Evolutionary conservation across 495 filamentous ascomycete species (phyloP).

Genomic region (Lepidopterella palustris): DNA sequence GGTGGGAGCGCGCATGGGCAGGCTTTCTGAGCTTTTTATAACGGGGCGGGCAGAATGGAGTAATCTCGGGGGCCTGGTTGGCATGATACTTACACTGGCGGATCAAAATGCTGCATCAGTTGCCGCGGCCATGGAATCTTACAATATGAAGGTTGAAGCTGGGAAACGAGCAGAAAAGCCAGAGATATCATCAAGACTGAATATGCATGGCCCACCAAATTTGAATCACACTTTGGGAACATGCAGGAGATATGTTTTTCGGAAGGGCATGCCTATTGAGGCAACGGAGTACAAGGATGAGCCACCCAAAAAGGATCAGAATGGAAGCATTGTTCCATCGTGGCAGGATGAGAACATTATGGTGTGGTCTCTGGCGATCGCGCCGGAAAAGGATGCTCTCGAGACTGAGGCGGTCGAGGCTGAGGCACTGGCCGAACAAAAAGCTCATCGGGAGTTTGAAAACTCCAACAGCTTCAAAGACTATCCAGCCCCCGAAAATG

Average conservation of each 20-base stretch:
- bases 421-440: background rate
- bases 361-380: slow-evolving; percentile 72
- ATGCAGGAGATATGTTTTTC: slow-evolving; percentile 80
- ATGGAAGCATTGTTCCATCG: slow-evolving; percentile 48
- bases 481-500: slow-evolving; percentile 6
- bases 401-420: background rate
- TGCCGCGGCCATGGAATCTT: slow-evolving; percentile 26
- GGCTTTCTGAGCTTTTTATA: slow-evolving; percentile 69
- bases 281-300: slow-evolving; percentile 57
- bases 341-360: slow-evolving; percentile 68
- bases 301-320: slow-evolving; percentile 28
- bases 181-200: slow-evolving; percentile 41
- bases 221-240: slow-evolving; percentile 72
- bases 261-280: slow-evolving; percentile 66
- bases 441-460: slow-evolving; percentile 4
- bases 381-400: background rate
- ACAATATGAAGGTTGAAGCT: slow-evolving; percentile 28
- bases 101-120: slow-evolving; percentile 46
- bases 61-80: slow-evolving; percentile 72
- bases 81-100: slow-evolving; percentile 74
- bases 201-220: slow-evolving; percentile 73
- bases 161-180: slow-evolving; percentile 26
- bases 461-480: slow-evolving; percentile 19
- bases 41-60: slow-evolving; percentile 70
- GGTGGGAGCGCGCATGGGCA: slow-evolving; percentile 51